Base-by-base conservation (phyloP, 2,329 filamentous ascomycete genomes). In the Claviceps quebecensis region DNA sequence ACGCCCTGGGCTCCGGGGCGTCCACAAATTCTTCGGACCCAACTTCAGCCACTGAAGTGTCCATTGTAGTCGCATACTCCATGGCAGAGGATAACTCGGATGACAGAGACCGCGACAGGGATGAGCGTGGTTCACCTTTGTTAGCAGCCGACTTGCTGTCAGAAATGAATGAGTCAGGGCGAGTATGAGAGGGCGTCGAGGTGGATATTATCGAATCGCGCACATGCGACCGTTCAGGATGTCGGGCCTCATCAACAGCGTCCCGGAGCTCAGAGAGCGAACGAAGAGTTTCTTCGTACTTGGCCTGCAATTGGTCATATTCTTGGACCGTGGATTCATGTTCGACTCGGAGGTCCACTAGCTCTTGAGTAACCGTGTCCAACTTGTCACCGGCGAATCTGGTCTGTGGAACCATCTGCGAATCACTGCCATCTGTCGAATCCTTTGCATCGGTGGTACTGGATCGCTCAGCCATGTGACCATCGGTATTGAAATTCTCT, bases 331-430 rank as follows among this genome's bases (percentile, higher is more conserved):
- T 91, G 8, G 77, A 74, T 65, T 97, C 91, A 60, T 98, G 93
- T 67, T 96, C 89, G 41, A 94, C 83, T 16, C 87, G 85, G 49
- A 98, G 78, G 59, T 93, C 87, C 52, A 95, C 79, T 2, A 98
- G 81, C 68, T 98, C 93, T 64, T 95, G 88, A 0, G 86, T 93
- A 41, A 97, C 85, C 40, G 76, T 84, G 61, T 97, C 91, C 14
- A 97, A 78, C 69, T 97, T 96, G 64, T 97, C 91, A 6, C 86
- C 85, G 50, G 96, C 86, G 60, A 89, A 89, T 56, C 84, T 86
- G 45, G 81, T 84, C 65, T 96, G 90, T 0, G 87, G 86, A 14
- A 86, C 83, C 62, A 80, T 93, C 55, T 79, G 77, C 13, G 78
- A 72, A 1, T 74, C 64, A n/a, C 29, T 36, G 13, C 44, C 47